Conservation (phyloP, 805 yeast species). For the Saccharomycopsis schoenii region DNA sequence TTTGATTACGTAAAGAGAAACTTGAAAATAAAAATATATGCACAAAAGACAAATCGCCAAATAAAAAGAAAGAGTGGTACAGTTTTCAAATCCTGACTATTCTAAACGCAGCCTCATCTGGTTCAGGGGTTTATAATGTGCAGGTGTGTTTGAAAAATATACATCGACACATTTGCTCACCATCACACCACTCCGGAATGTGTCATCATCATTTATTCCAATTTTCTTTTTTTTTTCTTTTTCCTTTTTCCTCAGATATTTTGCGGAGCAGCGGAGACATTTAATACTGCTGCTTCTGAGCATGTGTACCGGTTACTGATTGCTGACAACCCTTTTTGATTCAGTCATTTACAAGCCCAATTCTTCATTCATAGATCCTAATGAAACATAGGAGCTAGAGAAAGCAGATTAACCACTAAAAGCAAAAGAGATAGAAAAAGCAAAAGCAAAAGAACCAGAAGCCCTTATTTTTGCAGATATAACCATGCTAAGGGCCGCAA, state of each 20-base stretch:
- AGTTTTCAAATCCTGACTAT: neutral
- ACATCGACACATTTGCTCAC: neutral
- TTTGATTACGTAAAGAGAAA: neutral
- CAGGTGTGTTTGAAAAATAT: no score
- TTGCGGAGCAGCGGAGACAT: slow-evolving; percentile 1
- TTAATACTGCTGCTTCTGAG: neutral
- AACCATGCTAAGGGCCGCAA: neutral
- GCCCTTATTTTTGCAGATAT: no score
- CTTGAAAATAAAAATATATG: neutral
- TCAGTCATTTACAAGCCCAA: no score
- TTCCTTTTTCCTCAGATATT: neutral
- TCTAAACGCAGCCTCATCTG: no score
- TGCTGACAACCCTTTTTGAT: no score
- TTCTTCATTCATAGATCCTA: no score
- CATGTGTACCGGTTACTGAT: no score
- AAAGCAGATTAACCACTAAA: neutral
- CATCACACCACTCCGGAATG: neutral
- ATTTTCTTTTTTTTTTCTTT: neutral
- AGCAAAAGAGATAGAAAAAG: no score
- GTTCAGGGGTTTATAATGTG: no score
- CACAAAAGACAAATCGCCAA: neutral
- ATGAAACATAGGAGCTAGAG: neutral
- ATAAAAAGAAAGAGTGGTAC: neutral
- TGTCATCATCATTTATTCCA: neutral
- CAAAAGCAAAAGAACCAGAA: neutral